Evolutionary conservation across 108 stramenopile species (phyloP), one percentile per base, ranked within the genome.

Genomic region (Tribonema minus): DNA sequence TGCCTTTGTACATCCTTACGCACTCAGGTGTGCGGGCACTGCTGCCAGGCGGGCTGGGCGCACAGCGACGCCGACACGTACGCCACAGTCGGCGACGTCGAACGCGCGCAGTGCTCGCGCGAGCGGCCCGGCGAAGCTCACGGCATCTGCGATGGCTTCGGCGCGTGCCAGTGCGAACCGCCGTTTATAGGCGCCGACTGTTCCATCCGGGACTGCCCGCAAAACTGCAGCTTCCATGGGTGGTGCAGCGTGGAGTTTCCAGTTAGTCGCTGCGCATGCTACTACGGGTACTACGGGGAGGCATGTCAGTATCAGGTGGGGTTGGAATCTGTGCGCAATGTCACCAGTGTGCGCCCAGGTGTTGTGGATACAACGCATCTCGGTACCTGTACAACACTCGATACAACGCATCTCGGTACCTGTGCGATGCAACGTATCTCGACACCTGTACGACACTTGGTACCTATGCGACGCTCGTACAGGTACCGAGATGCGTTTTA

Each of bases 231-330:
- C 62, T 90, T 86, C 73, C 89, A 91, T 66, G 93, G 93, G n/a
- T 91, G 88, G 73, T 93, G 93, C 78, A 89, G 88, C 40, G 82
- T 92, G 38, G 91, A 93, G 80, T 93, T 91, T 82, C 93, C 93
- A 1, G 88, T 90, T 6, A 80, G 85, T 0, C 74, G 92, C 28
- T 93, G 93, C 87, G 88, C 89, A 67, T 93, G 93, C 81, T 82
- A 90, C 70, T 76, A 89, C 29, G 92, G 92, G 12, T 94, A 91
- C 77, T 87, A 86, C 36, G 91, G 90, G 33, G 86, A 90, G 70
- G 71, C 72, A 46, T 94, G 91, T 83, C 82, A 92, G 80, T 70
- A 84, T 40, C 35, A 80, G 67, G 27, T 64, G 3, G 30, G 5
- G 5, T 31, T 62, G 29, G 7, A 12, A 26, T 5, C 5, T 62